Percentiles rank a stretch among this genome's conserved stretches.
These are phyloP conservation scores for Colletotrichum sp. DNA, from an alignment of 2,329 filamentous ascomycete genomes.

Conservation along the genomic window DNA sequence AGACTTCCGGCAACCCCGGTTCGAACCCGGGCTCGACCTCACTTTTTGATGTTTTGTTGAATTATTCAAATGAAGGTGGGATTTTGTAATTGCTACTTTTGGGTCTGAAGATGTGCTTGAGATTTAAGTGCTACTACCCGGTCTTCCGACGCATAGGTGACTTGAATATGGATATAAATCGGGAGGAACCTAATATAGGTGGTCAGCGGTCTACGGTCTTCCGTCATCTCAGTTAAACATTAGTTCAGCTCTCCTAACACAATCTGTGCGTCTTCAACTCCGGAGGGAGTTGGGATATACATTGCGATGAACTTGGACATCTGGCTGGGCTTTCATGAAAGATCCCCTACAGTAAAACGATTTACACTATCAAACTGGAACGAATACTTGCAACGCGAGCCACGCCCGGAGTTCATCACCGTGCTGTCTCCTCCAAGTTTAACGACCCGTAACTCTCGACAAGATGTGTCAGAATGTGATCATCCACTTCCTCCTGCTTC, in stretches of 20 bases:
- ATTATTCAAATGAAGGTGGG: accelerated
- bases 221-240: neutral
- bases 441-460: constrained; percentile 19
- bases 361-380: neutral
- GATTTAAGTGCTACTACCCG: accelerated
- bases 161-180: accelerated
- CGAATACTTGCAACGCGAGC: neutral
- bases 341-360: neutral
- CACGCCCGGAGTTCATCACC: neutral
- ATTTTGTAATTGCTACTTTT: neutral
- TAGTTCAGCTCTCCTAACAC: accelerated
- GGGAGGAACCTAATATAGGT: too few relatives aligned
- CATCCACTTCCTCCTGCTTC: constrained; percentile 29
- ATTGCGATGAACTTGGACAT: neutral
- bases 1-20: constrained; percentile 19
- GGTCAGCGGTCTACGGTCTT: too few relatives aligned
- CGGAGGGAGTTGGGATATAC: neutral
- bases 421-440: neutral
- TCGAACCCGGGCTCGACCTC: constrained; percentile 22
- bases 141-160: neutral
- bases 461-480: constrained; percentile 25
- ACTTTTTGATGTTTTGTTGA: neutral
- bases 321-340: neutral
- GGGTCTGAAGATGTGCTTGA: accelerated
- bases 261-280: neutral